A percentile compares a stretch with the other conserved stretches of the same genome.
These are phyloP conservation scores for Globisporangium rhizosaccharum DNA, from an alignment of 352 stramenopile genomes.

Conservation along the genomic window DNA sequence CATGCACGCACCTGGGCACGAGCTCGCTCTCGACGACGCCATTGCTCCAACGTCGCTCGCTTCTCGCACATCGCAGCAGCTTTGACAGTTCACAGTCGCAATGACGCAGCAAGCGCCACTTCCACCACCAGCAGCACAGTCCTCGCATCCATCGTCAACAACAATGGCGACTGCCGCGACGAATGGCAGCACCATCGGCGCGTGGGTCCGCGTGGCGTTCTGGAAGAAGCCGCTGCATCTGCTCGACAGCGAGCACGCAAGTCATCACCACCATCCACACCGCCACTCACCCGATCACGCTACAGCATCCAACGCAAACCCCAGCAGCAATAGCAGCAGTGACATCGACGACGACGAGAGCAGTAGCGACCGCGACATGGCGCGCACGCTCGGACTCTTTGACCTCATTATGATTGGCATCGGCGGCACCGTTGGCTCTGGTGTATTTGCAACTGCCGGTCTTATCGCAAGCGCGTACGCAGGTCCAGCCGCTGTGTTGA, in stretches of 20 bases:
- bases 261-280: constrained; percentile 1
- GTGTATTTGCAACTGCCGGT: constrained; percentile 87
- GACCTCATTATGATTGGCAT: constrained; percentile 93
- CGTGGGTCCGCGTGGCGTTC: constrained; percentile 51
- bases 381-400: constrained; percentile 78
- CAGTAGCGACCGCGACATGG: constrained; percentile 21
- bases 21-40: too few species aligned
- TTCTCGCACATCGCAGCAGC: too few species aligned
- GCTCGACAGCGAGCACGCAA: constrained; percentile 16
- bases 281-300: constrained; percentile 10
- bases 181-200: constrained; percentile 2
- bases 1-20: too few species aligned
- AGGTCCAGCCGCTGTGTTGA: constrained; percentile 75
- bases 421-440: constrained; percentile 90
- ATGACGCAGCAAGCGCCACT: too few species aligned
- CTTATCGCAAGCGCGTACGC: constrained; percentile 64
- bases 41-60: too few species aligned
- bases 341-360: constrained; percentile 1
- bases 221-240: constrained; percentile 70
- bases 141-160: too few species aligned
- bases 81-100: too few species aligned
- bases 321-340: constrained; percentile 14
- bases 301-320: constrained; percentile 1
- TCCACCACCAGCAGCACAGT: too few species aligned
- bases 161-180: background rate